Base-by-base conservation (phyloP, 441 rosid genomes). In the Adansonia madagascariensis region DNA sequence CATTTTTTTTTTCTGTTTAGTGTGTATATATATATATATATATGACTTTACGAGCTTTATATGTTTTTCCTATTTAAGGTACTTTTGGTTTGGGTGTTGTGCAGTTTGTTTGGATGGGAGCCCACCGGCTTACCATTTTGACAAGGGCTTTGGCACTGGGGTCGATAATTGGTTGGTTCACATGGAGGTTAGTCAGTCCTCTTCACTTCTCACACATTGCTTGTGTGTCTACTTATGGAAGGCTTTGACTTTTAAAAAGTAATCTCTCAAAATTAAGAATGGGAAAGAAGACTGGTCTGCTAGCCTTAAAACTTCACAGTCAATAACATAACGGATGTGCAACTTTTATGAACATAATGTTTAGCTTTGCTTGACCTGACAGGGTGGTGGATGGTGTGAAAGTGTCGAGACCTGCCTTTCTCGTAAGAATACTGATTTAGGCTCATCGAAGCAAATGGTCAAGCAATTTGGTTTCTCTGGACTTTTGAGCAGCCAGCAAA, bases 341-440 rank as follows among this genome's bases (percentile, higher is more conserved):
- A 27, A 47, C 41, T 67, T 18, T 41, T 17, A 44, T 18, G 53
- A 43, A 43, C 4, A 41, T 35, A 65, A 17, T 35, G 41, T 35
- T 35, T 4, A 35, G 15, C 61, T 61, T 74, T 74, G 27, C 62
- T n/a, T 78, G 15, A 35, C 24, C 74, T 14, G 0, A 9, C 65
- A 91, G 98, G 98, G 98, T 80, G 98, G 98, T 85, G 94, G 94
- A 82, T 92, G 98, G 98, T 93, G 98, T 69, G 83, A 86, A 71
- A 83, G 79, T 49, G 79, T 75, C 6, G 84, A 81, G 52, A 79
- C 79, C 9, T 93, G 98, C 60, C 74, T 88, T 1, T 15, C 79
- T 62, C 90, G 98, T 24, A 88, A 74, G 49, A 43, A 77, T 15
- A 86, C 89, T 1, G 85, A 84, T 78, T 84, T 80, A 76, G 98